Evolutionary conservation across 345 rosid genomes (phyloP).

Genomic region (Linum usitatissimum): DNA sequence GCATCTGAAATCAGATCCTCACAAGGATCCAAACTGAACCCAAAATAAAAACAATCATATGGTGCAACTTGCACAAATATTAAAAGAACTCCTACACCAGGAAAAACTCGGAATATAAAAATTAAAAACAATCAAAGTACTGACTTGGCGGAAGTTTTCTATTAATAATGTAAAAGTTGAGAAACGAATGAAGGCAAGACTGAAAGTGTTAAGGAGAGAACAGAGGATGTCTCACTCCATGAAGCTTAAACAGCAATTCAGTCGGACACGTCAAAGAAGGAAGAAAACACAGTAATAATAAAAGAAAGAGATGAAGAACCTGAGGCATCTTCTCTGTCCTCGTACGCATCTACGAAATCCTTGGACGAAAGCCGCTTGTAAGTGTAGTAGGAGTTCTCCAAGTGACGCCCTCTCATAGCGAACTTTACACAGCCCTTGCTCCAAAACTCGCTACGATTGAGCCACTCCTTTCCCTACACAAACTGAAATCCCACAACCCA

Average conservation of each 20-base stretch:
- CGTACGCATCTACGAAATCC: slow-evolving; percentile 28
- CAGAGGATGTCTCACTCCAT: neutral
- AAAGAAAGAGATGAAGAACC: slow-evolving; percentile 17
- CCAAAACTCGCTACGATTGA: slow-evolving; percentile 7
- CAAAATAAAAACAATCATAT: no score
- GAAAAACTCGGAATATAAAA: no score
- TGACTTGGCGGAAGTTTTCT: neutral
- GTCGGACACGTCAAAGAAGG: neutral
- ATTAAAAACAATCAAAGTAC: neutral
- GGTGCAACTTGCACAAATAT: neutral
- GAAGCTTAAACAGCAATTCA: neutral
- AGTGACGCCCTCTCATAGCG: slow-evolving; percentile 61
- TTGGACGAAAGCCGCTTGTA: slow-evolving; percentile 45
- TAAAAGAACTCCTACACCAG: neutral
- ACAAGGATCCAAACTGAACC: no score
- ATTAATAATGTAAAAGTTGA: neutral
- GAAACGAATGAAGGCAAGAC: neutral
- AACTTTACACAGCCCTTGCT: slow-evolving; percentile 12
- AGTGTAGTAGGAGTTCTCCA: slow-evolving; percentile 23
- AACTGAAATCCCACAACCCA: slow-evolving; percentile 14
- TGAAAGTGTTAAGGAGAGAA: neutral
- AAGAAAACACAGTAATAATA: neutral
- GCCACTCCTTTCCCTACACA: slow-evolving; percentile 9
- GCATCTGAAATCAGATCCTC: no score
- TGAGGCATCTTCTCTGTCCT: slow-evolving; percentile 43